A percentile compares a stretch with the other conserved stretches of the same genome.
Evolutionary conservation across 192 early-diverging fungal species (phyloP).

Genomic region (Coemansia sp.): DNA sequence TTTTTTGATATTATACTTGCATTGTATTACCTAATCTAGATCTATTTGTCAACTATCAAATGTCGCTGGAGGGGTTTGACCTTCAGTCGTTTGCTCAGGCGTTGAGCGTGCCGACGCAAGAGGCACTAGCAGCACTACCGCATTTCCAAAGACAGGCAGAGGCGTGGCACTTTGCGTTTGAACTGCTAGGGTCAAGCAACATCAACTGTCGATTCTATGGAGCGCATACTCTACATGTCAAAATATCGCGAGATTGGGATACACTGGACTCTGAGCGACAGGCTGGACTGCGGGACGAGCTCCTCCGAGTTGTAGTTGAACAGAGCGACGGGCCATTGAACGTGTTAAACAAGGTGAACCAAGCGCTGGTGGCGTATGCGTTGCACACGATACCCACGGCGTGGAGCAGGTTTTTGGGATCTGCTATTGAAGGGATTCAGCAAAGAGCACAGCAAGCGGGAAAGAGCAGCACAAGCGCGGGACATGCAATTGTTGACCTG

Average conservation of each 20-base stretch:
- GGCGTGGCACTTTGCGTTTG: slow-evolving; percentile 53
- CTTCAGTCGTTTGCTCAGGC: slow-evolving; percentile 46
- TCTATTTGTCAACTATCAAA: slow-evolving; percentile 1
- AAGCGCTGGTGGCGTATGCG: slow-evolving; percentile 42
- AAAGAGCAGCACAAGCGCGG: slow-evolving; percentile 18
- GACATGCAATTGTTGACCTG: slow-evolving; percentile 36
- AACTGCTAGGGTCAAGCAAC: slow-evolving; percentile 32
- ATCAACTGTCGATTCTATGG: slow-evolving; percentile 53
- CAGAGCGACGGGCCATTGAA: slow-evolving; percentile 34
- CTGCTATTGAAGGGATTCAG: slow-evolving; percentile 24
- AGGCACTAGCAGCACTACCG: slow-evolving; percentile 43
- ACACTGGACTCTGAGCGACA: slow-evolving; percentile 47
- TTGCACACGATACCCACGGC: slow-evolving; percentile 28
- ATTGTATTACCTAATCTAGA: slow-evolving; percentile 1
- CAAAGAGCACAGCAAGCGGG: slow-evolving; percentile 19
- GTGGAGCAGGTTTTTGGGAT: slow-evolving; percentile 32
- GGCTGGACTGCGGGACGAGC: slow-evolving; percentile 33
- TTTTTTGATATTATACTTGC: background rate
- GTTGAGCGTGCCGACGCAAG: slow-evolving; percentile 46
- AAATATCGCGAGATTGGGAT: slow-evolving; percentile 45
- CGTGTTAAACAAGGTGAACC: slow-evolving; percentile 43
- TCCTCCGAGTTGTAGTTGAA: slow-evolving; percentile 38
- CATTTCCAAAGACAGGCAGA: slow-evolving; percentile 41
- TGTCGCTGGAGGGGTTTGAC: slow-evolving; percentile 42
- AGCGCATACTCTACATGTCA: slow-evolving; percentile 48